Conservation (phyloP, 225 moss, liverwort and hornwort species). For the Ulota crispa region DNA sequence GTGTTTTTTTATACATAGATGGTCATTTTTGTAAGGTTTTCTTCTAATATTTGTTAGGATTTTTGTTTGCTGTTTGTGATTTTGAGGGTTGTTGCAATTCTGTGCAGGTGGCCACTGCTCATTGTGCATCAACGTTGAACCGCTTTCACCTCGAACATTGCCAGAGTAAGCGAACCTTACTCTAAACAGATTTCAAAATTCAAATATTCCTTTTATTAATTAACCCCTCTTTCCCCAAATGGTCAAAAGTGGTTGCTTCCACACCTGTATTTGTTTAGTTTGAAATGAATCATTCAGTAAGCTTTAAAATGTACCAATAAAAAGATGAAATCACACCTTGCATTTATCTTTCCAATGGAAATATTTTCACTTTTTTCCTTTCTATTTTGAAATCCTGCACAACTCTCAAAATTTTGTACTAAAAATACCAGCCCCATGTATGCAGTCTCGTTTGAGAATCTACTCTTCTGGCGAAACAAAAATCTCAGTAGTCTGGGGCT, state of each 20-base stretch:
- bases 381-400: background rate
- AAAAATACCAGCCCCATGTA: background rate
- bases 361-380: background rate
- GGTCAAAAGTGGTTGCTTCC: background rate
- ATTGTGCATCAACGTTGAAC: constrained; percentile 77
- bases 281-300: background rate
- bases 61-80: background rate
- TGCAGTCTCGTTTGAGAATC: background rate
- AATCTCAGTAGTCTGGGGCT: background rate
- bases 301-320: background rate
- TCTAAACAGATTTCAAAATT: background rate
- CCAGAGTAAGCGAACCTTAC: constrained; percentile 51
- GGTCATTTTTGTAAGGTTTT: background rate
- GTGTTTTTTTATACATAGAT: background rate
- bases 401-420: background rate
- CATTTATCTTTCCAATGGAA: background rate
- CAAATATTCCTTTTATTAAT: background rate
- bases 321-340: background rate
- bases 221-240: background rate
- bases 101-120: constrained; percentile 86
- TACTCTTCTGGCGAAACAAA: no score
- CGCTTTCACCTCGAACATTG: constrained; percentile 65
- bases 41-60: background rate
- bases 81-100: background rate
- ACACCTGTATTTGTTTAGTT: background rate